Evolutionary conservation across 208 protist genomes (phyloP).

Genomic region (Spongospora subterranea): DNA sequence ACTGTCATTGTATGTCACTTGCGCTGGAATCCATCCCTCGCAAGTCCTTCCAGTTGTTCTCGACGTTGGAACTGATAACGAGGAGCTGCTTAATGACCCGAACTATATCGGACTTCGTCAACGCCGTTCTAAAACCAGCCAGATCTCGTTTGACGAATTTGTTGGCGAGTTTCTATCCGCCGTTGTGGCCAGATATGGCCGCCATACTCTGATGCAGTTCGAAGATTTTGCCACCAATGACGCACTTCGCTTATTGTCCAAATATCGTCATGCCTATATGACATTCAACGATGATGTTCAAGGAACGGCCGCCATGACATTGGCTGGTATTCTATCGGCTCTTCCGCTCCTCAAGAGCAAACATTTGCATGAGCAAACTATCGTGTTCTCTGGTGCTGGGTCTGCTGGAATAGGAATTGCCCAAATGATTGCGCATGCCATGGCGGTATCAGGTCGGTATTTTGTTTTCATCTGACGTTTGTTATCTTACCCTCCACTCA

Average conservation of each 20-base stretch:
- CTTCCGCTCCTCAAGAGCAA: slow-evolving; percentile 45
- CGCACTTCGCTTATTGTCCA: slow-evolving; percentile 69
- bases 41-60: slow-evolving; percentile 59
- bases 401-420: slow-evolving; percentile 57
- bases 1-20: slow-evolving; percentile 64
- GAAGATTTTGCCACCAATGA: slow-evolving; percentile 80
- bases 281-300: slow-evolving; percentile 80
- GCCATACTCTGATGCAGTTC: slow-evolving; percentile 71
- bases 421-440: slow-evolving; percentile 29
- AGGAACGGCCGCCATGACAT: slow-evolving; percentile 66
- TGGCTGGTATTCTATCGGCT: slow-evolving; percentile 64
- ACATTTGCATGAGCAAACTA: slow-evolving; percentile 53
- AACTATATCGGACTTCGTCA: slow-evolving; percentile 58
- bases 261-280: slow-evolving; percentile 61
- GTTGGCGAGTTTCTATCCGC: slow-evolving; percentile 44
- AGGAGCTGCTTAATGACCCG: slow-evolving; percentile 55
- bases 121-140: background rate
- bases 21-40: slow-evolving; percentile 60
- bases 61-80: slow-evolving; percentile 67
- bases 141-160: background rate
- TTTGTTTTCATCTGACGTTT: background rate
- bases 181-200: background rate
- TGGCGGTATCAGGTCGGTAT: slow-evolving; percentile 35
- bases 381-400: slow-evolving; percentile 60
- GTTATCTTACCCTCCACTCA: background rate